Evolutionary conservation across 2,329 filamentous ascomycete genomes (phyloP), one percentile per base, ranked within the genome.

Genomic region (Juglanconis juglandina): DNA sequence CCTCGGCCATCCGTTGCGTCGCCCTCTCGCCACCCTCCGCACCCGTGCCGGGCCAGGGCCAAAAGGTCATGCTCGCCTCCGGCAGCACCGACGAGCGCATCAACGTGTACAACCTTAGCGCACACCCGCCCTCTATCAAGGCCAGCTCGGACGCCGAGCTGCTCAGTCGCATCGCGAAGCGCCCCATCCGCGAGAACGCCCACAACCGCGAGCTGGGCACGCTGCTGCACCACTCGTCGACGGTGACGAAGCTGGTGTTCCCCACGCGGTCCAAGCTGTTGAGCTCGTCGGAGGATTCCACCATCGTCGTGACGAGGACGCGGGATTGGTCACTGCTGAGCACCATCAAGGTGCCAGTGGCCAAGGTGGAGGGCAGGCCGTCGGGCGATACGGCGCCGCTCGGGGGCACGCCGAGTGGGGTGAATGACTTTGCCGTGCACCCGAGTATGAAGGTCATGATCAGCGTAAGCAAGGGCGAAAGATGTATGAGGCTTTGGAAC

Each of bases 371-470:
- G 63, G 92, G 92, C 35, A 82, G 93, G 64, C 93, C 94, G 9
- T 94, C 88, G 67, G 94, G 94, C 61, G 94, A 97, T 73, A 98
- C 94, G 17, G 92, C 92, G 7, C 87, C 89, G 2, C 84, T 88
- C 10, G 92, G 92, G 17, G 90, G 87, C 52, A 86, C 89, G 33
- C 93, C 93, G 0, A 85, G 88, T n/a, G 95, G 95, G 17, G 86
- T 98, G 66, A 98, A 96, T 72, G 91, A 93, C 72, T 96, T 99
- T 73, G 92, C 94, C 2, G 89, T 99, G 33, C 95, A 99, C 72
- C 94, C 95, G 0, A 96, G 91, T 73, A 91, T 96, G 84, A 98
- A 97, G 77, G 80, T 99, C 54, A 96, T 98, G 91, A 86, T 99
- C 62, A 96, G 87, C 67, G 92, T 98, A 8, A 89, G 91, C 66